phyloP scores from a whole-genome alignment of 2,329 filamentous ascomycete species.

The Fusarium armeniacum region DNA sequence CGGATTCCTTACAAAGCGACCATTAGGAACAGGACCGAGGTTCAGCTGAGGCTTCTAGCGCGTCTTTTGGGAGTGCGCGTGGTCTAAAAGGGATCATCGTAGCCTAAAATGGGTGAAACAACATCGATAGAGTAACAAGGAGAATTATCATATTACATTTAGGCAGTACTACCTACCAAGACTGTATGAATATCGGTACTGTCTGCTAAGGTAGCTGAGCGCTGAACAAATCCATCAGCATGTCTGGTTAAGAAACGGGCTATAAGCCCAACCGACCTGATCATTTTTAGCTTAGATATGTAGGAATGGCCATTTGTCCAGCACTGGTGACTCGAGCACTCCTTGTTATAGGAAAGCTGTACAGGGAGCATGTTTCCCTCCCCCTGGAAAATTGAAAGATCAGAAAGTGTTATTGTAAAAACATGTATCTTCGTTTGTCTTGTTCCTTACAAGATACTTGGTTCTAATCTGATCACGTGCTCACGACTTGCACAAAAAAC shows the following conservation, averaged over 20 bases:
- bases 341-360: background rate
- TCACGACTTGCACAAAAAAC: conserved; percentile 38
- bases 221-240: background rate
- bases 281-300: background rate
- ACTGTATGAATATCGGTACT: background rate
- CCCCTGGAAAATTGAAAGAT: background rate
- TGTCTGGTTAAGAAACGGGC: too few species aligned
- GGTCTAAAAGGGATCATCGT: conserved; percentile 20
- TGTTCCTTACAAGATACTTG: background rate
- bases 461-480: conserved; percentile 35
- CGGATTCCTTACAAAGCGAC: conserved; percentile 16
- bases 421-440: background rate
- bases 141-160: background rate
- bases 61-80: conserved; percentile 18
- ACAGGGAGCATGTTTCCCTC: background rate
- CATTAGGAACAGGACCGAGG: conserved; percentile 31
- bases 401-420: background rate
- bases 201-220: background rate
- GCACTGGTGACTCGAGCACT: background rate
- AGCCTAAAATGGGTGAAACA: conserved; percentile 15
- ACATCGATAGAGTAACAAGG: background rate
- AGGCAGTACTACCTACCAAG: background rate
- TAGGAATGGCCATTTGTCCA: background rate
- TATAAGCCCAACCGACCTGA: background rate
- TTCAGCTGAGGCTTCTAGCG: conserved; percentile 42